A percentile compares a stretch with the other conserved stretches of the same genome.
These are phyloP conservation scores for Sindora glabra DNA, from an alignment of 306 rosid genomes.

Conservation along the genomic window DNA sequence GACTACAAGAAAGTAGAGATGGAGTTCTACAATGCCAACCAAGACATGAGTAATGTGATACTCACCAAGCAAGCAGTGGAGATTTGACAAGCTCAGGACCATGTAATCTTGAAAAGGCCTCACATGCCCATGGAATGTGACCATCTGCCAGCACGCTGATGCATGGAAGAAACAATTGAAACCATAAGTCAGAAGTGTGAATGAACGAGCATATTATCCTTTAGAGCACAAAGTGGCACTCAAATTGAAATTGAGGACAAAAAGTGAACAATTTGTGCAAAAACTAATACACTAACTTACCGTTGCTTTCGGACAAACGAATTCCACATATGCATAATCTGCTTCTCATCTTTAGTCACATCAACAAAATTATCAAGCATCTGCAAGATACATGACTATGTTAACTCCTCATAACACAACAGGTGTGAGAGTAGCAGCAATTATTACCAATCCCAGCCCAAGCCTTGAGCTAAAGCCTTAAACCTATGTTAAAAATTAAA, in stretches of 20 bases:
- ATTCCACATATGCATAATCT: constrained; percentile 72
- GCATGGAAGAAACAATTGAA: constrained; percentile 16
- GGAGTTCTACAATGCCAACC: not conserved
- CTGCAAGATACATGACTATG: constrained; percentile 38
- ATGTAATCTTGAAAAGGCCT: constrained; percentile 61
- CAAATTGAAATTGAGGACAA: not conserved
- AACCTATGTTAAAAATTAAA: not conserved
- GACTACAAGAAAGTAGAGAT: not conserved
- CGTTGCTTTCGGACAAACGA: constrained; percentile 63
- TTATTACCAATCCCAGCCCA: not conserved
- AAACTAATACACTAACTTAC: constrained; percentile 24
- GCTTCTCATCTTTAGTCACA: constrained; percentile 48
- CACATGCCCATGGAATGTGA: constrained; percentile 80
- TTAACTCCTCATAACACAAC: constrained; percentile 10
- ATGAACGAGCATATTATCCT: constrained; percentile 10
- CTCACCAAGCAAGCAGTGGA: constrained; percentile 48
- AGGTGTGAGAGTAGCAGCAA: not conserved
- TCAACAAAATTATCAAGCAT: constrained; percentile 62
- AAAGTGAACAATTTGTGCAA: not conserved
- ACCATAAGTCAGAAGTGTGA: not conserved
- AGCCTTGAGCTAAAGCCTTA: not conserved
- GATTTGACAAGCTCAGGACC: constrained; percentile 38
- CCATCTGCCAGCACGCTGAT: constrained; percentile 73
- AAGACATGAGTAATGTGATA: not conserved
- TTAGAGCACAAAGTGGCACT: not conserved